A percentile compares a stretch with the other conserved stretches of the same genome.
These are phyloP conservation scores for Tolypocladium pustulatum DNA, from an alignment of 2,329 filamentous ascomycete genomes.

Conservation along the genomic window DNA sequence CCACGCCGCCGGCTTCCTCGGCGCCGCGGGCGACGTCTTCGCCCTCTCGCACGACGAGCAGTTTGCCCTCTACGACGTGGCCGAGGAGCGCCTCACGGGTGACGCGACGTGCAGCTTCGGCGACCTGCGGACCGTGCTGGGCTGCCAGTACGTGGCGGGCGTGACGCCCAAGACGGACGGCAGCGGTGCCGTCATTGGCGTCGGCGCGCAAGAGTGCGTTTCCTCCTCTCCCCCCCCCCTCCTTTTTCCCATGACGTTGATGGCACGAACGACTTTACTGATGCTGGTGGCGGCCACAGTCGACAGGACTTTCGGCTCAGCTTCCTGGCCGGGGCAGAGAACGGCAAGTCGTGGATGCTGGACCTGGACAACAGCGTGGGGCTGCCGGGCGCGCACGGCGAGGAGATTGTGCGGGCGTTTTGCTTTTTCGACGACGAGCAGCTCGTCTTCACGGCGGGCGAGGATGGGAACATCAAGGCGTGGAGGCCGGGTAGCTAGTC, in stretches of 20 bases:
- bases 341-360: constrained; percentile 37
- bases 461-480: constrained; percentile 47
- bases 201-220: constrained; percentile 56
- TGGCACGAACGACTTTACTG: neutral
- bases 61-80: constrained; percentile 61
- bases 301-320: constrained; percentile 49
- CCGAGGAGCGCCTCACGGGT: constrained; percentile 51
- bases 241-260: neutral
- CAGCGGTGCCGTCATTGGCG: constrained; percentile 49
- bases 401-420: constrained; percentile 53
- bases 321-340: constrained; percentile 40
- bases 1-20: constrained; percentile 64
- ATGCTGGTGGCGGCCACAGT: constrained; percentile 19
- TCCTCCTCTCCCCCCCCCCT: constrained; percentile 14
- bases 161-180: constrained; percentile 50
- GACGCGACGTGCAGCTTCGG: constrained; percentile 50
- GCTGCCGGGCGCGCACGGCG: constrained; percentile 52
- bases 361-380: constrained; percentile 45
- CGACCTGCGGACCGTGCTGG: constrained; percentile 54
- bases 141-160: constrained; percentile 65
- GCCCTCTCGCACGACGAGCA: constrained; percentile 71
- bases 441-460: constrained; percentile 47
- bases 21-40: constrained; percentile 46
- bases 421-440: constrained; percentile 52
- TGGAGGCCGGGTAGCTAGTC: constrained; percentile 29